Evolutionary conservation across 2,329 filamentous ascomycete species (phyloP), one percentile per base, ranked within the genome.

Genomic region (Aaosphaeria pasadenensis): DNA sequence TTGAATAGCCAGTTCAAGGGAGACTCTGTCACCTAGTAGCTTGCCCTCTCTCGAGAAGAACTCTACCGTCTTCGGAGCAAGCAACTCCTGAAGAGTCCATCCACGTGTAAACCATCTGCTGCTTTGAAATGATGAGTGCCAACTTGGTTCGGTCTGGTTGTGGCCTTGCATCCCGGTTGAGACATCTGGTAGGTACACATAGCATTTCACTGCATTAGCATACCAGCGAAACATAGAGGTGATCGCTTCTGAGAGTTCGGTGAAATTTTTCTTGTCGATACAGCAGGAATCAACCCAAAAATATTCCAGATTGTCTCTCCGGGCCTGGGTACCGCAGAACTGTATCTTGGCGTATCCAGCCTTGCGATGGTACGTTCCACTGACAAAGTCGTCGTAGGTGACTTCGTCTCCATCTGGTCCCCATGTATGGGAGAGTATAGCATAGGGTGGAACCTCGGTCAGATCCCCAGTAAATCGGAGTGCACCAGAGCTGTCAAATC

Each of bases 381-480:
- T 17, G 11, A 36, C 4, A 11, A 47, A 11, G 17, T 47, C 45
- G 13, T 47, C n/a, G 11, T 13, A 28, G 5, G 29, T 43, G 39
- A 47, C 39, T 31, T 47, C 45, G 7, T 46, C 44, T 7, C 41
- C n/a, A 33, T 40, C 24, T 7, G 5, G n/a, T 11, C 40, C 45
- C 47, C 47, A 50, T 6, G 47, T 50, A 33, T 50, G 47, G 6
- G 47, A 50, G 9, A 50, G 39, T 7, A 50, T 50, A 2, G 47
- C 47, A 30, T 47, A 47, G 7, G 9, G 42, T 11, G 42, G 42
- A 28, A 36, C 13, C 9, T 43, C 41, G 41, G 11, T 30, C 9
- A 30, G 11, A 31, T 30, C 41, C 9, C 31, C 30, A 11, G 30
- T 43, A 30, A 30, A 32, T 9, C 4, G 30, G 24, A 43, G 30